Percentiles rank a stretch among this genome's conserved stretches.
phyloP scores from a whole-genome alignment of 805 yeast genomes.

The Candida multigemmis region DNA sequence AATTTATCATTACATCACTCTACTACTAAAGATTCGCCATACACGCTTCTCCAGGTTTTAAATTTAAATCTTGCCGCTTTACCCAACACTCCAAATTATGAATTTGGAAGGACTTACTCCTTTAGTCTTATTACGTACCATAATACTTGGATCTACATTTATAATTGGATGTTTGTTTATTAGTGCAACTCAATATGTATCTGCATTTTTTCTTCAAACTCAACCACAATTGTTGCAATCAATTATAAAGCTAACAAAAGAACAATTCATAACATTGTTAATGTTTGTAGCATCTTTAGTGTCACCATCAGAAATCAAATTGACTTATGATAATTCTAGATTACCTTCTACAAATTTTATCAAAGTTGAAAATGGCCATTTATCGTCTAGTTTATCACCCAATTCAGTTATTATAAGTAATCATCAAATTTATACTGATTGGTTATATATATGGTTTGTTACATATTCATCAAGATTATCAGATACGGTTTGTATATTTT shows the following conservation, averaged over 20 bases:
- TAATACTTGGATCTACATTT: slow-evolving; percentile 2
- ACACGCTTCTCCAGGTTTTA: no score
- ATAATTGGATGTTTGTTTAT: slow-evolving; percentile 5
- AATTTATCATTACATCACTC: no score
- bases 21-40: no score
- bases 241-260: slow-evolving; percentile 45
- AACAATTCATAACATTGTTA: slow-evolving; percentile 46
- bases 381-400: slow-evolving; percentile 26
- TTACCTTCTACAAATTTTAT: slow-evolving; percentile 13
- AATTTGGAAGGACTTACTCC: no score
- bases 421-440: slow-evolving; percentile 90
- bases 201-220: slow-evolving; percentile 11
- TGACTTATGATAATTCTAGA: slow-evolving; percentile 37
- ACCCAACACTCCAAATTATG: no score
- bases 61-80: no score
- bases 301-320: slow-evolving; percentile 42
- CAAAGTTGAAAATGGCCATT: slow-evolving; percentile 16
- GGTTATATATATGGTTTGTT: slow-evolving; percentile 88
- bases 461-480: slow-evolving; percentile 59
- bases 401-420: slow-evolving; percentile 70
- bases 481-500: slow-evolving; percentile 59
- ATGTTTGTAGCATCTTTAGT: slow-evolving; percentile 40
- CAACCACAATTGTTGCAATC: slow-evolving; percentile 27
- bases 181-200: slow-evolving; percentile 4
- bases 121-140: slow-evolving; percentile 1